These are phyloP conservation scores for Pisolithus thermaeus DNA, from an alignment of 1,284 basidiomycete species.

Conservation along the genomic window DNA sequence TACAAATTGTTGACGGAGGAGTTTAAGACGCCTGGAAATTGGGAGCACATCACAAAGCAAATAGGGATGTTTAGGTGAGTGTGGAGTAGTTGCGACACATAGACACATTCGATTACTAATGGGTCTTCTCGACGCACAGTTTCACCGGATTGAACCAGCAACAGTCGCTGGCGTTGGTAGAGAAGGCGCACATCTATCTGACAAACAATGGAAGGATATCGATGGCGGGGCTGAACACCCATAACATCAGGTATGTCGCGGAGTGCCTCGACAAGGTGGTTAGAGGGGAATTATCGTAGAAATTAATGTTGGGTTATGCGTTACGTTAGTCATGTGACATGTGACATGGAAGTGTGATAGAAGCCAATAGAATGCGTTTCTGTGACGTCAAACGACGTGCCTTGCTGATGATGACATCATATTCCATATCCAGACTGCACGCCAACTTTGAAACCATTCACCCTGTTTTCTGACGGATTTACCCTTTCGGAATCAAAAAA, in stretches of 20 bases:
- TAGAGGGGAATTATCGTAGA: conserved; percentile 41
- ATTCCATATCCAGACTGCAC: conserved; percentile 17
- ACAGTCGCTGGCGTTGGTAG: conserved; percentile 70
- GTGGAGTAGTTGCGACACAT: too few species aligned
- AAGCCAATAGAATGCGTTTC: conserved; percentile 5
- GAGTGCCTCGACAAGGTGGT: conserved; percentile 69
- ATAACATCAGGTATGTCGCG: conserved; percentile 77
- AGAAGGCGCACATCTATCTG: conserved; percentile 85
- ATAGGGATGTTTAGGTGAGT: conserved; percentile 90
- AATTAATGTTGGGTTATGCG: conserved; percentile 8
- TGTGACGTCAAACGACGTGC: conserved; percentile 11
- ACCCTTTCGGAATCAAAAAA: conserved; percentile 1
- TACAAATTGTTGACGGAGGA: conserved; percentile 74
- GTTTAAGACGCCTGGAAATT: conserved; percentile 86
- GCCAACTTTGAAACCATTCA: neutral
- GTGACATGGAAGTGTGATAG: conserved; percentile 3
- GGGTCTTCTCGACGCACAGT: conserved; percentile 33
- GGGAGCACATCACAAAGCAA: conserved; percentile 88
- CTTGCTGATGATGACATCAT: conserved; percentile 24
- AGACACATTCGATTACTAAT: conserved; percentile 6
- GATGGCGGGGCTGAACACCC: conserved; percentile 49
- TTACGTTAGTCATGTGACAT: conserved; percentile 4
- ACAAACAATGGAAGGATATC: conserved; percentile 81
- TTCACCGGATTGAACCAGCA: conserved; percentile 71
- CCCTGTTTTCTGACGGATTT: conserved; percentile 8